Evolutionary conservation across 2,329 filamentous ascomycete species (phyloP), one percentile per base, ranked within the genome.

Genomic region (Triangularia verruculosa): DNA sequence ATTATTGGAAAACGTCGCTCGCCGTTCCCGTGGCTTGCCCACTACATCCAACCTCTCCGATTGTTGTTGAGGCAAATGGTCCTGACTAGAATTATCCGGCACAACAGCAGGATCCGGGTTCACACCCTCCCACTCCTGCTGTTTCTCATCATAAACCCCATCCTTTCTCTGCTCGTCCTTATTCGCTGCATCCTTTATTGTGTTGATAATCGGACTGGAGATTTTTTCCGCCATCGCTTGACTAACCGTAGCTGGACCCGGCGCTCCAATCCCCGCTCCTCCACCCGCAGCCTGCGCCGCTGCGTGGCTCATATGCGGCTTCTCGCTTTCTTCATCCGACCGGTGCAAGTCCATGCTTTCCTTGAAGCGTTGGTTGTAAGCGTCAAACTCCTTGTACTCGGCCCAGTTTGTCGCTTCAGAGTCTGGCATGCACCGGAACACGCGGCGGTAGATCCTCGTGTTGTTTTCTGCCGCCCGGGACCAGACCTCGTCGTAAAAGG

Each of bases 401-500:
- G 90, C 88, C 95, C 95, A 99, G 52, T 90, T 94, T 67, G 87
- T 89, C 25, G 97, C 95, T 73, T 97, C 92, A 59, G 89, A 97
- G 74, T 99, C 95, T 1, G 95, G 95, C 91, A 96, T 96, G 76
- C 93, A 97, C 55, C 93, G 88, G 80, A 99, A 99, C 8, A 99
- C 94, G 66, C 90, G 87, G 30, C 95, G 90, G 78, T 91, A 99
- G 56, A 99, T 85, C 74, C 93, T 94, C 2, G 95, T 99, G 75
- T 99, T 99, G 79, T 98, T 98, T 67, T 90, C 88, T 0, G 95
- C 95, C 60, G 93, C 88, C 17, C 87, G 84, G 68, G 89, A 88
- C 96, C 96, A 99, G 1, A 92, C 88, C 66, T 96, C 91, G 54
- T 95, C 86, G 74, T 92, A 91, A 77, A 99, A 99, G 1, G 83